A percentile compares a stretch with the other conserved stretches of the same genome.
phyloP scores from a whole-genome alignment of 805 yeast genomes.

The Wickerhamiella nectarea region DNA sequence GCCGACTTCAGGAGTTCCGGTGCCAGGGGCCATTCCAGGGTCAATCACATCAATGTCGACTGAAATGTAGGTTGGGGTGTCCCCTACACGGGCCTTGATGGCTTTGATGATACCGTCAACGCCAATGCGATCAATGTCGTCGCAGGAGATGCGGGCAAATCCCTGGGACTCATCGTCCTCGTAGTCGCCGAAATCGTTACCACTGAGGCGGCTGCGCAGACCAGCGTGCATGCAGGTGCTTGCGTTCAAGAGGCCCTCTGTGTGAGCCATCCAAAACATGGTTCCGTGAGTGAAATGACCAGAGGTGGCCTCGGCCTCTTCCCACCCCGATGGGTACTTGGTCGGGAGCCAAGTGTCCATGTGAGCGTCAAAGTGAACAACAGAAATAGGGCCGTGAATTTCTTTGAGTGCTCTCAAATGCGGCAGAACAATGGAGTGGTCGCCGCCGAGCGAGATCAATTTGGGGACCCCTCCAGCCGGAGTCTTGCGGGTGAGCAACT shows the following conservation, averaged over 20 bases:
- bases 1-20: constrained; percentile 69
- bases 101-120: constrained; percentile 42
- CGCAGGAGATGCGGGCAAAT: constrained; percentile 56
- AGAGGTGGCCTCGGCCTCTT: constrained; percentile 32
- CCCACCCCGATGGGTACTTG: constrained; percentile 64
- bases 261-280: constrained; percentile 67
- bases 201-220: constrained; percentile 57
- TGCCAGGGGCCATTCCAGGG: constrained; percentile 62
- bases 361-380: constrained; percentile 77
- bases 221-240: constrained; percentile 61
- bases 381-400: constrained; percentile 52
- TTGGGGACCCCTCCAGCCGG: constrained; percentile 36
- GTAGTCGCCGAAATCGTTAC: constrained; percentile 44
- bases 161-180: constrained; percentile 55
- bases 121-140: constrained; percentile 60
- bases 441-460: constrained; percentile 67
- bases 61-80: constrained; percentile 57
- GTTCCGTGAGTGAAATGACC: constrained; percentile 69
- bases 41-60: constrained; percentile 67
- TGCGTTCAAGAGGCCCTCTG: constrained; percentile 49
- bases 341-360: constrained; percentile 75
- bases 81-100: constrained; percentile 44
- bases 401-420: constrained; percentile 51
- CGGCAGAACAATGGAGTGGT: constrained; percentile 64
- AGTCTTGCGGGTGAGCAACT: constrained; percentile 31